Base-by-base conservation (phyloP, 345 rosid genomes). In the Pugionium dolabratum region DNA sequence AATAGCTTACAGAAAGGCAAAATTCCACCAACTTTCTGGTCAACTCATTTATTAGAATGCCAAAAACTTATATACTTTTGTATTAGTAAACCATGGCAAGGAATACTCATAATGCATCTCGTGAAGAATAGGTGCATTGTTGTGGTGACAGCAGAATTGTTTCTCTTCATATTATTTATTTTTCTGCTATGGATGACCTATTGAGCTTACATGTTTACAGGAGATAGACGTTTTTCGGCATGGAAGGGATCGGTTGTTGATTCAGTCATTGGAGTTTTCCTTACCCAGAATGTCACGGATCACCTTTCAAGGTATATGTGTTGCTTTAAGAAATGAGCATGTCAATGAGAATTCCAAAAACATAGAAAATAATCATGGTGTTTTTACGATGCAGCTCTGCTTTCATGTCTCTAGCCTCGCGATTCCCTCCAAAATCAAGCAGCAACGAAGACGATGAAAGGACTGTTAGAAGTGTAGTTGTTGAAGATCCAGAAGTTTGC, bases 191-290 rank as follows among this genome's bases (percentile, higher is more conserved):
- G 18, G 26, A 28, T 66, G 53, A 51, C 48, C 43, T 43, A 4
- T 53, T 45, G 67, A 39, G 45, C 30, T 34, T 36, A 51, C 35
- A 65, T 59, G 46, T 51, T 77, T 67, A 59, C 90, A 93, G 98
- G 98, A 56, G 97, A 93, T 71, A 82, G 98, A 59, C 88, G 92
- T 48, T 93, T 93, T 85, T 88, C 97, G n/a, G 82, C 79, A 72
- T 93, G 98, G 98, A 93, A 93, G 74, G 98, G 98, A 59, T 93
- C 98, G 2, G 96, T 93, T 69, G 97, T 93, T 66, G 98, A 93
- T 77, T 93, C 98, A 0, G 97, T 93, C 40, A 80, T 93, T 49
- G 98, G 98, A 69, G 98, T 93, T 39, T 93, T 90, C 80, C 87
- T 93, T 29, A 93, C 98, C 35, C 98, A 93, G 57, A 93, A 93